Base-by-base conservation (phyloP, 805 yeast genomes). In the Starmerella bacillaris region DNA sequence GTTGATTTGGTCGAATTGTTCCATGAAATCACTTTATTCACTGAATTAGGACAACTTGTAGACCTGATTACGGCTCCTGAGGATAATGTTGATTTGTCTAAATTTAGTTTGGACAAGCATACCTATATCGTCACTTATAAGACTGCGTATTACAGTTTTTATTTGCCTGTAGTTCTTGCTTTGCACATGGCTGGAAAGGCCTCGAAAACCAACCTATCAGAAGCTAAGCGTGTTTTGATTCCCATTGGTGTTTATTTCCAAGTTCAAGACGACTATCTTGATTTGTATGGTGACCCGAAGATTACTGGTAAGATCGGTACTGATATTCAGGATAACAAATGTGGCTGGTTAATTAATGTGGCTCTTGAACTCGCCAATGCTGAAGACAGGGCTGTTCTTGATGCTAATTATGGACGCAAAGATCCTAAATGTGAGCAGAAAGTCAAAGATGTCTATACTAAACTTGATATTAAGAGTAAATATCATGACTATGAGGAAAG, bases 171-270 rank as follows among this genome's bases (percentile, higher is more conserved):
- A 34, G 96, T 93, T 3, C 67, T 89, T 41, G 94, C 96, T 27
- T 83, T 89, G 94, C 77, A 63, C 59, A 76, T 80, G 68, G 77
- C 92, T 39, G 96, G 94, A 36, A 56, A 78, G 48, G 65, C 64
- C 40, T 65, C 68, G 49, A 76, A 67, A 37, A 57, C 61, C 48
- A 94, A 86, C 57, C 68, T 89, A 55, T 68, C 78, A 55, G 96
- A 86, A 64, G 94, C 82, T 15, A 67, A 65, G 42, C 89, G 79
- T 47, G 73, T 89, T 28, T 67, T 89, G 57, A 74, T 89, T 45
- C 95, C 95, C 37, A 69, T 89, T 47, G 99, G 99, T 40, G 95
- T 89, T 59, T 89, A 89, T 58, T 89, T 89, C 75, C 99, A 89
- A 65, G 80, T 89, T 48, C 98, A 89, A 63, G 99, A 89, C 56